phyloP scores from a whole-genome alignment of 139 green algal genomes.

The Picochlorum costavermella region DNA sequence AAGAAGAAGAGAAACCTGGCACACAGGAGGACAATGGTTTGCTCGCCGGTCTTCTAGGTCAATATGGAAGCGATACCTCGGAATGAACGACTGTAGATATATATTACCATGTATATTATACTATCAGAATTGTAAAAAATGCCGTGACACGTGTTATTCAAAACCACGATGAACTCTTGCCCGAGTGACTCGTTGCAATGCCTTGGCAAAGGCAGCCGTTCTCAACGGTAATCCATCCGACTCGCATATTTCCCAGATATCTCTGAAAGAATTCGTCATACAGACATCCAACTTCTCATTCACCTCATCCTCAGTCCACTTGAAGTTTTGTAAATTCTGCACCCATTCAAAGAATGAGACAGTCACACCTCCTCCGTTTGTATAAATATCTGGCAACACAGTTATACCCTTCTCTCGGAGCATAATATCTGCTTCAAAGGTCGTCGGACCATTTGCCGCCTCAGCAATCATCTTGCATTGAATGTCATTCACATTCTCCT shows the following conservation, averaged over 20 bases:
- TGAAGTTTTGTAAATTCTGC: conserved; percentile 65
- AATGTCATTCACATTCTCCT: conserved; percentile 26
- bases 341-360: conserved; percentile 83
- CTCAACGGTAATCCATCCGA: conserved; percentile 61
- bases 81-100: no score
- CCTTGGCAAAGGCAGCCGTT: conserved; percentile 73
- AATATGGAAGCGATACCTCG: no score
- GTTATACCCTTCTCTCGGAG: conserved; percentile 38
- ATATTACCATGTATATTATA: no score
- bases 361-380: conserved; percentile 49
- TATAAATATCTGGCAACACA: conserved; percentile 50
- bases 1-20: neutral
- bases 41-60: no score
- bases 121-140: neutral
- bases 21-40: neutral
- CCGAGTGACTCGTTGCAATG: conserved; percentile 68
- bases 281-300: conserved; percentile 29
- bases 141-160: conserved; percentile 43
- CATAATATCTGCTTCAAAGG: conserved; percentile 46
- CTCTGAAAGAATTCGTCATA: conserved; percentile 59
- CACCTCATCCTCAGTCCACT: conserved; percentile 70
- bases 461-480: conserved; percentile 69
- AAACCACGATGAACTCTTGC: conserved; percentile 76
- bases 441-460: conserved; percentile 81
- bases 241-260: conserved; percentile 46